A percentile compares a stretch with the other conserved stretches of the same genome.
Evolutionary conservation across 2,329 filamentous ascomycete genomes (phyloP).

Genomic region (Ustulina deusta): DNA sequence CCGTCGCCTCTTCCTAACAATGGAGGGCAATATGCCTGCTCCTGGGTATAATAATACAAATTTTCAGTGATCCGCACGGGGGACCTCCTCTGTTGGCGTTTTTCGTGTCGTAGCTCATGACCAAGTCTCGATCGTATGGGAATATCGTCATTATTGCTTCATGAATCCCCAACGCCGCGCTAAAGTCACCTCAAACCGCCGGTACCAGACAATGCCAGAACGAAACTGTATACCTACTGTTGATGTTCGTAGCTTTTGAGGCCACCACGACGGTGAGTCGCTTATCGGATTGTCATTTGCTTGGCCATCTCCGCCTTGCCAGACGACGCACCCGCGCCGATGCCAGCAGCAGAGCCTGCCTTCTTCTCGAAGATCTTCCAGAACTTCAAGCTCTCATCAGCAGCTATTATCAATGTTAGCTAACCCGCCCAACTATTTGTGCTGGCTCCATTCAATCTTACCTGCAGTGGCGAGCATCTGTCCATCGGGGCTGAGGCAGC

Average conservation of each 20-base stretch:
- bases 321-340: conserved; percentile 74
- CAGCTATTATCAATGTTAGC: conserved; percentile 65
- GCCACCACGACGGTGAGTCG: conserved; percentile 39
- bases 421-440: conserved; percentile 24
- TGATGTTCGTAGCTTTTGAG: conserved; percentile 43
- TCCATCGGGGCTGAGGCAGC: conserved; percentile 94
- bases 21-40: conserved; percentile 25
- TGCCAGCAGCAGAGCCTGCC: conserved; percentile 76
- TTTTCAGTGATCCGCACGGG: conserved; percentile 35
- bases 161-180: conserved; percentile 48
- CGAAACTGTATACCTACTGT: conserved; percentile 51
- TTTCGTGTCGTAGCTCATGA: conserved; percentile 46
- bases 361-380: conserved; percentile 99
- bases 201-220: conserved; percentile 49
- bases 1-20: conserved; percentile 12
- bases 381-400: conserved; percentile 98
- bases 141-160: conserved; percentile 38
- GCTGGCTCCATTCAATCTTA: conserved; percentile 55
- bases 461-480: conserved; percentile 97
- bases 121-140: conserved; percentile 42
- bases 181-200: conserved; percentile 47
- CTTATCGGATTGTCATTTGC: conserved; percentile 91
- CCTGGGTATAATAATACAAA: conserved; percentile 39
- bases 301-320: conserved; percentile 89
- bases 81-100: conserved; percentile 35